Percentiles rank a stretch among this genome's conserved stretches.
These are phyloP conservation scores for Stemphylium lycopersici DNA, from an alignment of 2,329 filamentous ascomycete species.

Conservation along the genomic window DNA sequence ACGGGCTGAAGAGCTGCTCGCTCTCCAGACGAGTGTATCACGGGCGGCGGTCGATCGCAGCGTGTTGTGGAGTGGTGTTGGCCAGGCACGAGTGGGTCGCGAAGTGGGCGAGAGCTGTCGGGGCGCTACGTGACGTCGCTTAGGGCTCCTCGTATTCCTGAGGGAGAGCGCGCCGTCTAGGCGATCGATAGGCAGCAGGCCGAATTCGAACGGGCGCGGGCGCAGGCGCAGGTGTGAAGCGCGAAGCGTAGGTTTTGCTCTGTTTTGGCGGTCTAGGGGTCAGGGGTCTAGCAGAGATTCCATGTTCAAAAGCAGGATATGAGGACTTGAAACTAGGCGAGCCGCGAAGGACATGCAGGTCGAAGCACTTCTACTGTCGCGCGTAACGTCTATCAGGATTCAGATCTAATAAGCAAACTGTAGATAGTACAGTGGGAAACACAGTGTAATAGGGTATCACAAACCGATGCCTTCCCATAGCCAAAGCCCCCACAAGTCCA, in stretches of 20 bases:
- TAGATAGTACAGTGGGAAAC: too few relatives aligned
- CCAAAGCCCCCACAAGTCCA: too few relatives aligned
- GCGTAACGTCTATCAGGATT: too few relatives aligned
- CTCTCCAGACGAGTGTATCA: constrained; percentile 29
- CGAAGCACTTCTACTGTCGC: too few relatives aligned
- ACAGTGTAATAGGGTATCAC: too few relatives aligned
- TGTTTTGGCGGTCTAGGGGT: background rate
- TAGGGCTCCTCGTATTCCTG: background rate
- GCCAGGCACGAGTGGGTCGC: constrained; percentile 30
- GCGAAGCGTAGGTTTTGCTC: background rate
- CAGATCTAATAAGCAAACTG: too few relatives aligned
- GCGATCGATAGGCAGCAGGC: background rate
- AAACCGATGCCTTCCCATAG: too few relatives aligned
- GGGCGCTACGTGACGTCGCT: constrained; percentile 26
- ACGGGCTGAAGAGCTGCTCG: constrained; percentile 32
- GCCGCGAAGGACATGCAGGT: too few relatives aligned
- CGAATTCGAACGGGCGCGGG: background rate
- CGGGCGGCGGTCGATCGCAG: constrained; percentile 22
- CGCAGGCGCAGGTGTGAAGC: background rate
- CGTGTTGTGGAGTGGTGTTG: constrained; percentile 26
- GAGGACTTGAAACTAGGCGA: background rate
- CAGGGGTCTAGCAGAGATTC: background rate
- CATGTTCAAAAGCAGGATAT: background rate
- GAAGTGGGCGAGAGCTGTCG: constrained; percentile 30
- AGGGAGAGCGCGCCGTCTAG: background rate